Base-by-base conservation (phyloP, 2,329 filamentous ascomycete species). In the Cytospora mali region DNA sequence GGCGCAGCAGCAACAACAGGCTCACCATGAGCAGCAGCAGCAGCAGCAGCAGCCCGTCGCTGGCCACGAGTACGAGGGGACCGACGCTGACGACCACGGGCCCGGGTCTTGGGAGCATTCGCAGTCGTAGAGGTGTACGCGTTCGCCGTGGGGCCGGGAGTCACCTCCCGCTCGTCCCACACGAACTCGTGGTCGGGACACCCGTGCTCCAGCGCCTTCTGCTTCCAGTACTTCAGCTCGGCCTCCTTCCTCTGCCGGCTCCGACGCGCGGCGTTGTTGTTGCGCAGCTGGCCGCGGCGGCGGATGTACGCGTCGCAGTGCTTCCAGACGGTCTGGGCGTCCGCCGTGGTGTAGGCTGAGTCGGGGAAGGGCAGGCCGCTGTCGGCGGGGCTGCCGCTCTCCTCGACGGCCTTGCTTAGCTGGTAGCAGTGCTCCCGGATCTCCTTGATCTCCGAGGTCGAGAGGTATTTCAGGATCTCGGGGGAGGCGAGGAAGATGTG, bases 251-350 rank as follows among this genome's bases (percentile, higher is more conserved):
- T 46, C 27, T 35, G 35, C 6, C 64, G 57, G 4, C 57, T 58
- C 18, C 59, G 58, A 1, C 57, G 58, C 11, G 64, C 64, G 6
- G 64, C 58, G 21, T 55, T 28, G 42, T 66, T 66, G 64, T 66
- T 66, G 49, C 54, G 49, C 5, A 61, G 54, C 64, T 66, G 64
- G 42, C 59, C 14, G 25, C 64, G 61, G 21, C 64, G 61, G n/a
- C 62, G 59, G 16, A 64, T 54, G 28, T 66, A 66, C 6, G 61
- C 54, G 21, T 59, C 33, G 61, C 61, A 63, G 53, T 64, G 62
- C 31, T 51, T 42, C 64, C 64, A 66, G 27, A 66, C 64, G 3
- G 53, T 50, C 35, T 42, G 57, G 7, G 64, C 64, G 57, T 66
- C 64, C 27, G 23, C 35, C 1, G 61, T 60, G 25, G 42, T 51